phyloP scores from a whole-genome alignment of 2,329 filamentous ascomycete species.

The Talaromyces amestolkiae region DNA sequence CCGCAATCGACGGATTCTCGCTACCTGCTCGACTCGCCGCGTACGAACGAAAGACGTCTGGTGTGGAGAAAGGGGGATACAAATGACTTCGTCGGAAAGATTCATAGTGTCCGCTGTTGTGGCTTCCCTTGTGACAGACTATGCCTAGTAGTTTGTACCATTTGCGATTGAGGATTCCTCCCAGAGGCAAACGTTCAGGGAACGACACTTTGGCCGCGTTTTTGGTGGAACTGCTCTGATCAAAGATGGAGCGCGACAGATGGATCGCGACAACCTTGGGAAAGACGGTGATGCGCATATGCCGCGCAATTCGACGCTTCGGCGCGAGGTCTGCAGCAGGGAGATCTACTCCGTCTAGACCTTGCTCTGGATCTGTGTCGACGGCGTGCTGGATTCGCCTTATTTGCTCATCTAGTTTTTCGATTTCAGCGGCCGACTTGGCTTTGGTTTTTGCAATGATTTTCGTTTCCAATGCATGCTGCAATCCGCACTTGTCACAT shows the following conservation, averaged over 20 bases:
- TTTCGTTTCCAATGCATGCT: conserved; percentile 69
- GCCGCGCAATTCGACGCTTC: conserved; percentile 78
- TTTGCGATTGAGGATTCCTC: conserved; percentile 71
- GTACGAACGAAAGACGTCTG: conserved; percentile 72
- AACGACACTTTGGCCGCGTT: conserved; percentile 94
- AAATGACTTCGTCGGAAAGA: conserved; percentile 85
- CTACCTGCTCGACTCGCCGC: conserved; percentile 62
- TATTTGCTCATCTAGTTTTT: conserved; percentile 58
- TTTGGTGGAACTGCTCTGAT: conserved; percentile 75
- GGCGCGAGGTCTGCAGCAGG: conserved; percentile 74
- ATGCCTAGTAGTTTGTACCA: conserved; percentile 82
- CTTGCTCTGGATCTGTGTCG: conserved; percentile 74
- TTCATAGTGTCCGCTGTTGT: conserved; percentile 96
- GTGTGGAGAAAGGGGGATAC: conserved; percentile 76
- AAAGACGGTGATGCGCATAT: conserved; percentile 82
- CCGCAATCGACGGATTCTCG: conserved; percentile 49
- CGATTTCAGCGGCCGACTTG: conserved; percentile 53
- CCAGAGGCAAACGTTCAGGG: conserved; percentile 79
- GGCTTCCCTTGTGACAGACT: conserved; percentile 91
- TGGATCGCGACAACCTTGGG: conserved; percentile 90
- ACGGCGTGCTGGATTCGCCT: conserved; percentile 67
- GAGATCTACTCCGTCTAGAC: conserved; percentile 68
- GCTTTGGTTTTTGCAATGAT: conserved; percentile 58
- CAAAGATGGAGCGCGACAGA: conserved; percentile 89
- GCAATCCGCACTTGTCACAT: conserved; percentile 87